Evolutionary conservation across 2,329 filamentous ascomycete genomes (phyloP), one percentile per base, ranked within the genome.

Genomic region (Trichoderma sp.): DNA sequence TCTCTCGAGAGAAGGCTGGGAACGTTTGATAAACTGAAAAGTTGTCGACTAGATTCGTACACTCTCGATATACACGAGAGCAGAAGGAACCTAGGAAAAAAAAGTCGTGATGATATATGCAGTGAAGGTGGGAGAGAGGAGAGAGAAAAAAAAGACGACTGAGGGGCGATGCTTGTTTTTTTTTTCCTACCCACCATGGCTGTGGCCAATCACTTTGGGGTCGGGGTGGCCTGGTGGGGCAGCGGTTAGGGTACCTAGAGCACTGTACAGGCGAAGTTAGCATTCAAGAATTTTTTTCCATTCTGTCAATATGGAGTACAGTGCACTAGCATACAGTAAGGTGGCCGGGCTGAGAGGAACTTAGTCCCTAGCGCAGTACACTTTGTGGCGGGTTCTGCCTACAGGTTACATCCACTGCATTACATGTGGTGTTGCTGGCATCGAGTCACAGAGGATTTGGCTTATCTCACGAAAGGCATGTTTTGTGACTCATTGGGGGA

Each of bases 61-160:
- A 81, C 83, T 85, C 86, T 82, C 86, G 81, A 81, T 74, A 76
- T 75, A 76, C 74, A 80, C 81, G 81, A 83, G 83, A 84, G 82
- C 78, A 76, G 76, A 79, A 76, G 76, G 76, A 80, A 82, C 79
- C 81, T 84, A 85, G 78, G 82, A 86, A 79, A 74, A 75, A 69
- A 75, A 73, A 60, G 74, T 73, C 73, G 65, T 72, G 76, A 78
- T 76, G 75, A 63, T 76, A 75, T 80, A 73, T 75, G 18, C 77
- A 73, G 77, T 73, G 77, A 76, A 78, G 75, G 76, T 76, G 77
- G 76, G 74, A 77, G 74, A 74, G 67, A 53, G 66, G 64, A 70
- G 43, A 70, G 65, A 76, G 76, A 80, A 81, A 82, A 81, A 82
- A 82, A 80, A 78, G 76, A 80, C 74, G 76, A 77, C 76, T 75